phyloP scores from a whole-genome alignment of 768 basidiomycete genomes.

The Tubosaeta brunneosetosa region DNA sequence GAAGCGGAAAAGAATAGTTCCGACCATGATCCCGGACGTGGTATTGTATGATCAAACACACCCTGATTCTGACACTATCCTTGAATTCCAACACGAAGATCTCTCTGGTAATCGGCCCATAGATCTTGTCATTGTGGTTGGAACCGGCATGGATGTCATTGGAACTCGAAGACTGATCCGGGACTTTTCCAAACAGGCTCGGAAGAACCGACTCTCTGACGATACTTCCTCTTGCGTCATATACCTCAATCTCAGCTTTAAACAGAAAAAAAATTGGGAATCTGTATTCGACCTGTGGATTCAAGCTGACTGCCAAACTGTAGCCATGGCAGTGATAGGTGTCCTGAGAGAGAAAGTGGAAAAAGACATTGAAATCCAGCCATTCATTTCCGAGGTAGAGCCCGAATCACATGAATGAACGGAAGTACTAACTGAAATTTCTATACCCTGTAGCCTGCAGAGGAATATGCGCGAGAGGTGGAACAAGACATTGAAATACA shows the following conservation, averaged over 20 bases:
- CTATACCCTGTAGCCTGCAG: background rate
- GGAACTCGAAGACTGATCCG: constrained; percentile 11
- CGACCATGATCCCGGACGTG: constrained; percentile 6
- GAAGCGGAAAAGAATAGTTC: background rate
- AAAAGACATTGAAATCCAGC: background rate
- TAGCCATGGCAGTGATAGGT: background rate
- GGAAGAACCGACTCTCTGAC: background rate
- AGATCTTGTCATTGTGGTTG: constrained; percentile 8
- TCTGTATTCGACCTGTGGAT: constrained; percentile 6
- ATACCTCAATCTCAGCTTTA: constrained; percentile 8
- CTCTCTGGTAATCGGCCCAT: background rate
- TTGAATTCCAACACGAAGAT: constrained; percentile 3
- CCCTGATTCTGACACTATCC: background rate
- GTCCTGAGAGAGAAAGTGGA: background rate
- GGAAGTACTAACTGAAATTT: too few relatives aligned
- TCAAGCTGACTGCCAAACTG: constrained; percentile 6
- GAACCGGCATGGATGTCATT: constrained; percentile 12
- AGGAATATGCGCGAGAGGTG: too few relatives aligned
- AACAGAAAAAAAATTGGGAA: constrained; percentile 3
- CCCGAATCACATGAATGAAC: too few relatives aligned
- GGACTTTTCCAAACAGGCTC: background rate
- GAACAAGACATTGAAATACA: too few relatives aligned
- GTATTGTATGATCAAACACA: constrained; percentile 10
- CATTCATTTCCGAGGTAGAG: background rate
- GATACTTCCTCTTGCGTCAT: background rate